Conservation (phyloP, 2,329 filamentous ascomycete species). For the Coniochaeta hoffmannii region DNA sequence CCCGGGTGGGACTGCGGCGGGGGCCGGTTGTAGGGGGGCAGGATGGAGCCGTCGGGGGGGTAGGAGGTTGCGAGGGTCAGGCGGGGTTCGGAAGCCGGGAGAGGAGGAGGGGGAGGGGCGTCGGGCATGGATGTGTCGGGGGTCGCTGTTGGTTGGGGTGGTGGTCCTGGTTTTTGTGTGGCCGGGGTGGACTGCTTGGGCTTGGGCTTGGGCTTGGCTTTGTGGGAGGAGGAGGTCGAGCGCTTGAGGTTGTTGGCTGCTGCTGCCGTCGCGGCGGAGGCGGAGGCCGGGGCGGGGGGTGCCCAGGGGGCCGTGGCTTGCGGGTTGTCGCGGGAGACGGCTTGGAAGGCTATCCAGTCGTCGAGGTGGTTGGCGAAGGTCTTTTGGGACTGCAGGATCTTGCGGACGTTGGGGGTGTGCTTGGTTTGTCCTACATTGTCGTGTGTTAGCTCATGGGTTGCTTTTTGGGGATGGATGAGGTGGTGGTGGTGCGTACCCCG, state of each 20-base stretch:
- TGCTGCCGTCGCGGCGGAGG: neutral
- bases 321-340: conserved; percentile 31
- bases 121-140: conserved; percentile 32
- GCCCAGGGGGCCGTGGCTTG: conserved; percentile 20
- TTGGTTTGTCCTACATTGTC: conserved; percentile 36
- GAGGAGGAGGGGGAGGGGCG: neutral
- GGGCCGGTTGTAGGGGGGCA: conserved; percentile 24
- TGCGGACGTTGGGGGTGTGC: conserved; percentile 63
- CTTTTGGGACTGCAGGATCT: conserved; percentile 73
- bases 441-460: neutral
- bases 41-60: conserved; percentile 22
- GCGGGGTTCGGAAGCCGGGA: conserved; percentile 7
- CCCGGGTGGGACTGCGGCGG: conserved; percentile 32
- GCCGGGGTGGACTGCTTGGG: neutral
- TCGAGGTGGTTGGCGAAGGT: conserved; percentile 78
- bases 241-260: neutral
- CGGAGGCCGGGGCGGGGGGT: conserved; percentile 11
- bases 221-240: neutral
- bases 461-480: neutral
- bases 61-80: conserved; percentile 10
- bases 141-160: neutral
- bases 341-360: conserved; percentile 62
- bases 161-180: conserved; percentile 4
- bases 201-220: neutral
- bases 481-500: neutral